Conservation (phyloP, 345 rosid genomes). For the Rhizophora apiculata region DNA sequence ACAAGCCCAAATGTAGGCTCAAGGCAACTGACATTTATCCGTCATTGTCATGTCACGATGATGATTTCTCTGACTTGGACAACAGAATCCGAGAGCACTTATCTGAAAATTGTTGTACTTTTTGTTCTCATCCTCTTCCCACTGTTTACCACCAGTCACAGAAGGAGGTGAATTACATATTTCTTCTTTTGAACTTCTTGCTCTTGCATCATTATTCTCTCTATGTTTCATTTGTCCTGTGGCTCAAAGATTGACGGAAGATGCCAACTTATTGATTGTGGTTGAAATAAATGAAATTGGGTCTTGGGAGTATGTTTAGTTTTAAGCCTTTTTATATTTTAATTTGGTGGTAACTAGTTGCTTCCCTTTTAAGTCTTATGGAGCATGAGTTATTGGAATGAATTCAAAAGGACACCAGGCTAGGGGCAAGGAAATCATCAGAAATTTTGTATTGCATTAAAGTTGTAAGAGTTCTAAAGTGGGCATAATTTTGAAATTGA, state of each 20-base stretch:
- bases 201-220: background rate
- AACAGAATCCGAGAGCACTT: conserved; percentile 80
- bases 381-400: no score
- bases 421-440: no score
- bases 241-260: background rate
- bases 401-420: no score
- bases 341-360: no score
- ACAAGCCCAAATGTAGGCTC: conserved; percentile 85
- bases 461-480: background rate
- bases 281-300: no score
- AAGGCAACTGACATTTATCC: conserved; percentile 70
- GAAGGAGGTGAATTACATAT: conserved; percentile 63
- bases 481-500: background rate
- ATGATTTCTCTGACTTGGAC: conserved; percentile 74
- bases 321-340: no score
- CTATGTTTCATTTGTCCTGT: background rate
- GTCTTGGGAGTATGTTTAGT: no score
- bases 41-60: conserved; percentile 42
- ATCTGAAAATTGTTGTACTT: conserved; percentile 66
- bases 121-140: conserved; percentile 73
- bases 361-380: no score
- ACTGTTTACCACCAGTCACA: conserved; percentile 73
- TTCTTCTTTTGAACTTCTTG: background rate
- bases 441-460: no score
- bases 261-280: background rate